Evolutionary conservation across 140 eudicot genomes (phyloP), one percentile per base, ranked within the genome.

Genomic region (Cichorium intybus): DNA sequence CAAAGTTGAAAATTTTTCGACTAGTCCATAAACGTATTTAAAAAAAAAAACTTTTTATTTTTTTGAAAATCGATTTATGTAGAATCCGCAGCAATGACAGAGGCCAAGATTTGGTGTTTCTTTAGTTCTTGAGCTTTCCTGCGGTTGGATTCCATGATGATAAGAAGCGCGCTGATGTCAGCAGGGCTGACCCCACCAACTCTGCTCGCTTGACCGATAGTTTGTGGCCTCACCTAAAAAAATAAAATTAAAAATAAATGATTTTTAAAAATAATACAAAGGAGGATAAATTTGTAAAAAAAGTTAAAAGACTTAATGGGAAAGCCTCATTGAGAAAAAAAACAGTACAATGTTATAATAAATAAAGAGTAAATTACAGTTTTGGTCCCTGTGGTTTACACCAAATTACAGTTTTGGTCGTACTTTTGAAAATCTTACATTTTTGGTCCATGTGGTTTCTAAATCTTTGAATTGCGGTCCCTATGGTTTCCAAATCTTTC

Each of bases 141-240:
- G 23, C 85, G 51, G 64, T 88, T 78, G 21, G 95, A 76, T 66
- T 93, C 97, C 56, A 86, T 72, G 69, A 88, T 70, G 58, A 93
- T 93, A 47, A 93, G 87, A 27, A 93, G 90, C 16, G 99, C 88
- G n/a, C 97, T 93, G 56, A 93, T 84, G 78, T 93, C 99, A 67
- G 95, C 95, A 23, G 99, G 99, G 83, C 82, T 93, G 48, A 93
- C 99, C 64, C 99, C 99, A 22, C 97, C 99, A 16, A 93, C 95
- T 76, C 99, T 79, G 74, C 97, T 85, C 11, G 99, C 99, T 75
- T 93, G 99, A 52, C 99, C 99, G 24, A 93, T 81, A 2, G 95
- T 93, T 68, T 88, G 93, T 27, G 99, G 99, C 73, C 88, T 85
- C 52, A 93, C 95, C 98, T 92, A 82, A 45, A 33, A 16, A 17